phyloP scores from a whole-genome alignment of 2,329 filamentous ascomycete genomes.

The Rhynchosporium graminicola region DNA sequence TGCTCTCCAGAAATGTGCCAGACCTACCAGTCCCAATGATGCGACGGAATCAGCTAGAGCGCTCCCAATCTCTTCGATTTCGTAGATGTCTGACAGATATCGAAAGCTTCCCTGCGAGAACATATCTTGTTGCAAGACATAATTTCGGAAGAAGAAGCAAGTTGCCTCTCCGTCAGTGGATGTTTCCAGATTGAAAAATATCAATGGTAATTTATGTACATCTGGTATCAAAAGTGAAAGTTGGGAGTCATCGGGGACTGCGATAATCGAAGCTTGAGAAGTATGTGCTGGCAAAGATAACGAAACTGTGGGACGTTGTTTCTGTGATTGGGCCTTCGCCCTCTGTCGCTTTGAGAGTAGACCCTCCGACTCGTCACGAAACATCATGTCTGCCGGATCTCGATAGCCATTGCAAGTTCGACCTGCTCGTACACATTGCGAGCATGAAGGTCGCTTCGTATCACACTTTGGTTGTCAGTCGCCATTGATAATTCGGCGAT shows the following conservation, averaged over 20 bases:
- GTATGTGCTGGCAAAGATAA: background rate
- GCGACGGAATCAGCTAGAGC: conserved; percentile 31
- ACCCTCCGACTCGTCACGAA: conserved; percentile 53
- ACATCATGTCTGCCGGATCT: conserved; percentile 58
- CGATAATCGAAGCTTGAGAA: background rate
- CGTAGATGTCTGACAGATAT: conserved; percentile 33
- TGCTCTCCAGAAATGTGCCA: conserved; percentile 33
- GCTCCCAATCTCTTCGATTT: conserved; percentile 49
- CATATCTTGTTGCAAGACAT: conserved; percentile 27
- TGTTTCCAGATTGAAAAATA: conserved; percentile 13
- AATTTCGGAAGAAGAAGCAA: conserved; percentile 37
- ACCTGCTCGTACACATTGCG: conserved; percentile 55
- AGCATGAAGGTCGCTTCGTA: conserved; percentile 52
- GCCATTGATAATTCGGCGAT: too few relatives aligned
- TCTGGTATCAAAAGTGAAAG: background rate
- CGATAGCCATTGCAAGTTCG: conserved; percentile 56
- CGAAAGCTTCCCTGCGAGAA: conserved; percentile 29
- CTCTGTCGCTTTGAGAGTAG: conserved; percentile 23
- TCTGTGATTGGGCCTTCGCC: conserved; percentile 17
- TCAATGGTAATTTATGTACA: background rate
- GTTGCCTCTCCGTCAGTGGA: conserved; percentile 33
- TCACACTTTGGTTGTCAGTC: conserved; percentile 50
- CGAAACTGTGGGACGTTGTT: background rate
- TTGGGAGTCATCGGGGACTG: background rate
- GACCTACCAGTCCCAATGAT: conserved; percentile 32